phyloP scores from a whole-genome alignment of 1,284 basidiomycete genomes.

The Lentinula novae-zelandiae region DNA sequence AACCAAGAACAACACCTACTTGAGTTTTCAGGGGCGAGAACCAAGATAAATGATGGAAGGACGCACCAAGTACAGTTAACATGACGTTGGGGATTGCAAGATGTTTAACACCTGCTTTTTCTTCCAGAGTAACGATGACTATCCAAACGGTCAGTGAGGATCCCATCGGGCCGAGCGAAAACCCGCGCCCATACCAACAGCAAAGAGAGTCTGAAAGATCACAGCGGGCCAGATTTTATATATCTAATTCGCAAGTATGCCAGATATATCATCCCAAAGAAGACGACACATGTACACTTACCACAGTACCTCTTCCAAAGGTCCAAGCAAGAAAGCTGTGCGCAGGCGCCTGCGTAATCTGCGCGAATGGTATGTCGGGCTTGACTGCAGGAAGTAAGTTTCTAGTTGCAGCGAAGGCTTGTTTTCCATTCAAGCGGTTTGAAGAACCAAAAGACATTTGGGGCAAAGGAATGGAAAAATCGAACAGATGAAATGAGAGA shows the following conservation, averaged over 20 bases:
- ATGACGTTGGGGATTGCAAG: slow-evolving; percentile 52
- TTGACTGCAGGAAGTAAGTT: slow-evolving; percentile 10
- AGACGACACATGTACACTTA: background rate
- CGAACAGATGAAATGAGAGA: background rate
- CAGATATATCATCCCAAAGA: background rate
- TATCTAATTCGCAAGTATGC: slow-evolving; percentile 34
- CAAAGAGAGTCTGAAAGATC: slow-evolving; percentile 55
- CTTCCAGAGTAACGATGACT: slow-evolving; percentile 40
- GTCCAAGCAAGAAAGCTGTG: slow-evolving; percentile 9
- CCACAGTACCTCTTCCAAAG: slow-evolving; percentile 10
- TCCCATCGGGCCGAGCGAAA: background rate
- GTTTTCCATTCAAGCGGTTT: background rate
- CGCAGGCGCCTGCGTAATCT: slow-evolving; percentile 4
- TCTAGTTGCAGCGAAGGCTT: slow-evolving; percentile 1
- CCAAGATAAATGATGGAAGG: background rate
- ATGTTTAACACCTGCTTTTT: slow-evolving; percentile 31
- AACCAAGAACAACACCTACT: slow-evolving; percentile 63
- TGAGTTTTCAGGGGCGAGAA: background rate
- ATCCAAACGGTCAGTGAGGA: background rate
- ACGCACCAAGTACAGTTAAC: slow-evolving; percentile 34
- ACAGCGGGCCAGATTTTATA: slow-evolving; percentile 70
- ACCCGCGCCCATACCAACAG: slow-evolving; percentile 34
- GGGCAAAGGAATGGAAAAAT: background rate
- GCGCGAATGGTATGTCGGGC: slow-evolving; percentile 5
- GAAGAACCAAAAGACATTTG: background rate